Evolutionary conservation across 1,284 basidiomycete genomes (phyloP).

Genomic region (Tremellales sp.): DNA sequence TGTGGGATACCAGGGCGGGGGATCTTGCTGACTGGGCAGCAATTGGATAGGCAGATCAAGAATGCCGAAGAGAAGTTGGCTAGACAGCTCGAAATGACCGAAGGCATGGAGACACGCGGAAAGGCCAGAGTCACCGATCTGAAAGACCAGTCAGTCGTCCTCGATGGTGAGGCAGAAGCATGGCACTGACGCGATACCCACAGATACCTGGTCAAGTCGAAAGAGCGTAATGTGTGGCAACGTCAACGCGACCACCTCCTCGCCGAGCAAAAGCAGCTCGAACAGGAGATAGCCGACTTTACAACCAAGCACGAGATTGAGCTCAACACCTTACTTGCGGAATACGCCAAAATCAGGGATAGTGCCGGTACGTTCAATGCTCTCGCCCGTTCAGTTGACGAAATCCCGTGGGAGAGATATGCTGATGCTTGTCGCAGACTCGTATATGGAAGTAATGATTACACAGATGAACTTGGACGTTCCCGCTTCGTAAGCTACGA

Average conservation of each 20-base stretch:
- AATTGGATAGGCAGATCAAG: conserved; percentile 65
- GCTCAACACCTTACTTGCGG: conserved; percentile 67
- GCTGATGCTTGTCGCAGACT: too few species aligned
- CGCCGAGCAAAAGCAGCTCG: conserved; percentile 30
- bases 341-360: conserved; percentile 74
- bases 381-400: too few species aligned
- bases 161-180: not conserved
- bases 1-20: not conserved
- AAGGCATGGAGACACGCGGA: conserved; percentile 65
- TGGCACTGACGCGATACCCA: too few species aligned
- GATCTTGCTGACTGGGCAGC: conserved; percentile 50
- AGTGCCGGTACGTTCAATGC: conserved; percentile 63
- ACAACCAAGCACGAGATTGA: conserved; percentile 66
- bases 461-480: too few species aligned
- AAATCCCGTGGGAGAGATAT: too few species aligned
- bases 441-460: too few species aligned
- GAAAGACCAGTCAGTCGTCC: conserved; percentile 62
- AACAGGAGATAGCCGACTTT: conserved; percentile 65
- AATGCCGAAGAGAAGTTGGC: conserved; percentile 74
- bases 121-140: conserved; percentile 66
- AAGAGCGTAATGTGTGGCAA: conserved; percentile 27
- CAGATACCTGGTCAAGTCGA: conserved; percentile 26
- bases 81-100: conserved; percentile 65
- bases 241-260: conserved; percentile 25
- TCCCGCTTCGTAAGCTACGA: too few species aligned